Percentiles rank a stretch among this genome's conserved stretches.
These are phyloP conservation scores for Candida pini DNA, from an alignment of 805 yeast species.

Conservation along the genomic window DNA sequence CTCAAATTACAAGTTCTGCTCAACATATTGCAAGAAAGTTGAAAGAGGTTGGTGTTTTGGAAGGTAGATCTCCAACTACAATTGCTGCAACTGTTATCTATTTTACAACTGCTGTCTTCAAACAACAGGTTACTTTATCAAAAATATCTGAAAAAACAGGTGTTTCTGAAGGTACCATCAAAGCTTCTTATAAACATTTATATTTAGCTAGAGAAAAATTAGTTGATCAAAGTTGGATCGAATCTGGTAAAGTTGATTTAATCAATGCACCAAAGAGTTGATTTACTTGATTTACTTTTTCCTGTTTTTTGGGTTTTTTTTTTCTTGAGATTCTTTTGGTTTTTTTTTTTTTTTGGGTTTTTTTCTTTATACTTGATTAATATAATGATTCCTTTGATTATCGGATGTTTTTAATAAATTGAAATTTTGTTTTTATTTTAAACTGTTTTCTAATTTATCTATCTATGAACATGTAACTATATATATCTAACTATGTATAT, in stretches of 20 bases:
- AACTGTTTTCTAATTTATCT: background rate
- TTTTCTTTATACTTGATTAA: too few relatives aligned
- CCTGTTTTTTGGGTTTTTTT: too few relatives aligned
- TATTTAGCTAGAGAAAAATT: constrained; percentile 67
- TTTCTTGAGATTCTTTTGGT: too few relatives aligned
- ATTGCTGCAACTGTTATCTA: constrained; percentile 97
- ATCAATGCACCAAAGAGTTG: constrained; percentile 10
- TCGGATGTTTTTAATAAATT: too few relatives aligned
- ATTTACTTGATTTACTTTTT: background rate
- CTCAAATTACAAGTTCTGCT: constrained; percentile 85
- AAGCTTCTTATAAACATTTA: constrained; percentile 81
- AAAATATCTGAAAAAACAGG: constrained; percentile 90
- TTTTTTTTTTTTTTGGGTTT: too few relatives aligned
- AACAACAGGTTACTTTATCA: constrained; percentile 66
- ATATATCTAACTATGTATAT: too few relatives aligned
- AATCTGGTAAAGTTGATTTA: constrained; percentile 55
- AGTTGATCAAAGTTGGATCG: constrained; percentile 74
- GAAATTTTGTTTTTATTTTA: too few relatives aligned
- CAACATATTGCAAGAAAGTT: constrained; percentile 88
- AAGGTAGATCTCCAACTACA: constrained; percentile 95
- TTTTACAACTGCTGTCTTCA: constrained; percentile 87
- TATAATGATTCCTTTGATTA: too few relatives aligned
- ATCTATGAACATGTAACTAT: background rate
- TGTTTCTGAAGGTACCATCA: constrained; percentile 95
- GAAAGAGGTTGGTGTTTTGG: constrained; percentile 87